A percentile compares a stretch with the other conserved stretches of the same genome.
phyloP scores from a whole-genome alignment of 2,329 filamentous ascomycete genomes.

The Arthrobotrys sinensis region DNA sequence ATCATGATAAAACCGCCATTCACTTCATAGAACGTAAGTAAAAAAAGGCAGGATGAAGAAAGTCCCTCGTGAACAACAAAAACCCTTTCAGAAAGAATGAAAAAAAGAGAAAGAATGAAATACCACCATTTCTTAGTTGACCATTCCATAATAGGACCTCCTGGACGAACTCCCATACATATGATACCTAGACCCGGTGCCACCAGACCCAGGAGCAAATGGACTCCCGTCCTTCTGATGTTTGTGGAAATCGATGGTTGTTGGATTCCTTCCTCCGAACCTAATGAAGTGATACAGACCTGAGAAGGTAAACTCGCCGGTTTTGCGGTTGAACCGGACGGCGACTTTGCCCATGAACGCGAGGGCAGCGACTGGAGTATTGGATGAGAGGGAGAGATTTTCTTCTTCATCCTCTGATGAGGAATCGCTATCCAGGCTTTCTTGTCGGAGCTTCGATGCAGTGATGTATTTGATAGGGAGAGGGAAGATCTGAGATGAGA shows the following conservation, averaged over 20 bases:
- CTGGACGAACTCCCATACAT: not conserved
- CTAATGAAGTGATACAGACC: conserved; percentile 39
- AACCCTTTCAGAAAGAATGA: not conserved
- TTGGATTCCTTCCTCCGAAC: not conserved
- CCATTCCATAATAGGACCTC: not conserved
- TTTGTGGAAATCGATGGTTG: conserved; percentile 19
- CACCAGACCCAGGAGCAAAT: not conserved
- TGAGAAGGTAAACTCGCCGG: conserved; percentile 25
- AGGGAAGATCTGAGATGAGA: conserved; percentile 23
- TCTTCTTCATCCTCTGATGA: too few species aligned
- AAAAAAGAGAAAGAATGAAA: not conserved
- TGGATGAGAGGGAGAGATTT: too few species aligned
- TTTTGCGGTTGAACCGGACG: conserved; percentile 29
- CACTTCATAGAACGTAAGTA: not conserved
- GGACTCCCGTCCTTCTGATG: conserved; percentile 1
- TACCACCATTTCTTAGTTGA: not conserved
- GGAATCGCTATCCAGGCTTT: too few species aligned
- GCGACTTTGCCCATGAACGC: conserved; percentile 29
- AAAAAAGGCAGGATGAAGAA: not conserved
- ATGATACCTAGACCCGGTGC: not conserved
- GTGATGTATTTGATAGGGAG: conserved; percentile 20
- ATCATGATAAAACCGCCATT: not conserved
- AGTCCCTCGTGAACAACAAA: not conserved
- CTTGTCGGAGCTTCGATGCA: not conserved
- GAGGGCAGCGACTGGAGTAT: not conserved